phyloP scores from a whole-genome alignment of 805 yeast species.

The Lachancea cidri region DNA sequence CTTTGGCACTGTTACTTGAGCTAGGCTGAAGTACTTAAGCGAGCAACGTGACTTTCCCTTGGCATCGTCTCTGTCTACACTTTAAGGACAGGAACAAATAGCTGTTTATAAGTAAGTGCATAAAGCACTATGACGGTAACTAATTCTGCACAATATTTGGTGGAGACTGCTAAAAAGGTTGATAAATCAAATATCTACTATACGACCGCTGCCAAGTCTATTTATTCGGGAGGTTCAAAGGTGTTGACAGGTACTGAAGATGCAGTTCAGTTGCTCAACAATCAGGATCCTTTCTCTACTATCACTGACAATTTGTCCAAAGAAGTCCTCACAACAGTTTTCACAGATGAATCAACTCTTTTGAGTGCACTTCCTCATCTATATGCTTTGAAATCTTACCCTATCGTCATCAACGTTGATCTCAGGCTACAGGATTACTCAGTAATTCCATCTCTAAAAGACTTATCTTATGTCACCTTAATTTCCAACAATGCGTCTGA shows the following conservation, averaged over 20 bases:
- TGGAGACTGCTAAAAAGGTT: conserved; percentile 9
- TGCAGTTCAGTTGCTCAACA: conserved; percentile 21
- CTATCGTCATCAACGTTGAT: conserved; percentile 59
- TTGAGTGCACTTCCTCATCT: conserved; percentile 59
- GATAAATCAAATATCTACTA: conserved; percentile 14
- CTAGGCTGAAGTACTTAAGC: not conserved
- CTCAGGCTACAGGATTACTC: conserved; percentile 60
- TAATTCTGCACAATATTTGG: conserved; percentile 11
- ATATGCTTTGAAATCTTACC: conserved; percentile 33
- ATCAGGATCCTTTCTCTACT: conserved; percentile 30
- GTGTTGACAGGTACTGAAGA: conserved; percentile 7
- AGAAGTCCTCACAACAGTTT: conserved; percentile 39
- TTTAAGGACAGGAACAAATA: not conserved
- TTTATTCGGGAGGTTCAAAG: conserved; percentile 12
- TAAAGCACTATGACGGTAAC: conserved; percentile 1
- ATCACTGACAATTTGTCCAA: conserved; percentile 14
- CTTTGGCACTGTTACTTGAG: not conserved
- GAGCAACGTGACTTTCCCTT: not conserved
- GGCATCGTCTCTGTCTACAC: not conserved
- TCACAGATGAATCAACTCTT: conserved; percentile 49
- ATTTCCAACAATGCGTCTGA: conserved; percentile 61
- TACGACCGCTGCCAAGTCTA: conserved; percentile 17
- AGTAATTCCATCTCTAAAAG: conserved; percentile 65
- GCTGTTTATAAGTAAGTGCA: not conserved
- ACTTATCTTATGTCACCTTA: conserved; percentile 56